These are phyloP conservation scores for Beauveria sp. DNA, from an alignment of 2,329 filamentous ascomycete genomes.

Conservation along the genomic window DNA sequence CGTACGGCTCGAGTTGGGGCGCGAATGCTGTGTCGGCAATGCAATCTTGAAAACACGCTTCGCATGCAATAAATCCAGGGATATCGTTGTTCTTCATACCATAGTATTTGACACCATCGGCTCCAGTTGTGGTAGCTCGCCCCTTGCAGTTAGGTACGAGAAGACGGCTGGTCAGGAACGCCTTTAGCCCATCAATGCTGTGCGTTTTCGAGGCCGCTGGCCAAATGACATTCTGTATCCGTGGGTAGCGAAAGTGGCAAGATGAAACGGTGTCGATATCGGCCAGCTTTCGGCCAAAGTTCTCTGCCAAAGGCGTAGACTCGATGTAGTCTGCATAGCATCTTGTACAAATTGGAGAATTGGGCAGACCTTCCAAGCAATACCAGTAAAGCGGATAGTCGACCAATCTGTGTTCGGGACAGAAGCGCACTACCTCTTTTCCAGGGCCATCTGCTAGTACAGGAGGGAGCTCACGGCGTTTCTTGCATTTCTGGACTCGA, in stretches of 20 bases:
- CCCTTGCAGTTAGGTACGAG: slow-evolving; percentile 24
- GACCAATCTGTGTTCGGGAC: slow-evolving; percentile 21
- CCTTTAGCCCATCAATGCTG: slow-evolving; percentile 18
- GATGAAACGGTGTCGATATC: slow-evolving; percentile 22
- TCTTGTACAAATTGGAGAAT: slow-evolving; percentile 31
- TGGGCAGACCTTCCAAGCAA: slow-evolving; percentile 18
- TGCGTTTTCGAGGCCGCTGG: slow-evolving; percentile 22
- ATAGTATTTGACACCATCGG: slow-evolving; percentile 26
- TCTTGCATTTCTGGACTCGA: background rate
- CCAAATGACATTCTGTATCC: slow-evolving; percentile 28
- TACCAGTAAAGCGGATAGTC: slow-evolving; percentile 27
- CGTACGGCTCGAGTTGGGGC: slow-evolving; percentile 20
- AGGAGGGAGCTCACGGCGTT: background rate
- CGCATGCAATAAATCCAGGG: slow-evolving; percentile 27
- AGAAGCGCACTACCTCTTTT: slow-evolving; percentile 19
- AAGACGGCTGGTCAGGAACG: slow-evolving; percentile 22
- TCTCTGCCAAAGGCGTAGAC: slow-evolving; percentile 19
- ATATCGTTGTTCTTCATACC: slow-evolving; percentile 21
- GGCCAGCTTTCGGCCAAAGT: slow-evolving; percentile 21
- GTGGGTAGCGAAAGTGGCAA: slow-evolving; percentile 23
- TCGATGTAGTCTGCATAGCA: slow-evolving; percentile 33
- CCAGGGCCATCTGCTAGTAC: slow-evolving; percentile 18
- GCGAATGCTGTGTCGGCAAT: slow-evolving; percentile 23
- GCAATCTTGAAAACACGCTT: slow-evolving; percentile 30
- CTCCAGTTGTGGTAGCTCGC: slow-evolving; percentile 11